Percentiles rank a stretch among this genome's conserved stretches.
These are phyloP conservation scores for Fonsecaea pedrosoi DNA, from an alignment of 2,329 filamentous ascomycete species.

Conservation along the genomic window DNA sequence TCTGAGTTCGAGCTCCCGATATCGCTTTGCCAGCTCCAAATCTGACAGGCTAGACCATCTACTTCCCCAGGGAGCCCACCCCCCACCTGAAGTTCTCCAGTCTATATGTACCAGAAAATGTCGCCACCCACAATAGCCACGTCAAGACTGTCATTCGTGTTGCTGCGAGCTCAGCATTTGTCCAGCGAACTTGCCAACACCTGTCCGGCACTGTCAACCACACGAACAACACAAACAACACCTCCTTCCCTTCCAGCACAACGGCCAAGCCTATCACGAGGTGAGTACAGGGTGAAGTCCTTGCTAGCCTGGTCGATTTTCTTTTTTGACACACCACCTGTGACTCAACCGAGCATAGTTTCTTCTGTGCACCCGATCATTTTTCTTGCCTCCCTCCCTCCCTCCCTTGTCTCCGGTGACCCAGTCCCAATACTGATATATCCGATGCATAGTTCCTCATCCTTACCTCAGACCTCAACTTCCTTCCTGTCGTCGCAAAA, in stretches of 20 bases:
- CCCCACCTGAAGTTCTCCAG: neutral
- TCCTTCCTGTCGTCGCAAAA: constrained; percentile 48
- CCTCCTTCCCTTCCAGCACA: constrained; percentile 12
- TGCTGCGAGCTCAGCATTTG: constrained; percentile 33
- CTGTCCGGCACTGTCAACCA: constrained; percentile 26
- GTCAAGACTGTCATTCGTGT: constrained; percentile 31
- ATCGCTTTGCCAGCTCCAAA: constrained; percentile 17
- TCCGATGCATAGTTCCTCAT: constrained; percentile 16
- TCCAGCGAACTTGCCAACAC: constrained; percentile 35
- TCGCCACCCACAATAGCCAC: constrained; percentile 9
- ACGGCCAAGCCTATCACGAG: constrained; percentile 26
- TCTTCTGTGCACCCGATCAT: constrained; percentile 31
- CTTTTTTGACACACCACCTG: constrained; percentile 21
- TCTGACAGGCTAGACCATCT: constrained; percentile 21
- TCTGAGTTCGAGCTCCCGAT: constrained; percentile 15
- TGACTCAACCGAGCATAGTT: constrained; percentile 33
- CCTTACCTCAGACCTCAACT: constrained; percentile 7
- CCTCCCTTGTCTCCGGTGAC: constrained; percentile 19
- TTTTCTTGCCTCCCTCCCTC: constrained; percentile 26
- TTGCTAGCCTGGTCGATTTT: constrained; percentile 22
- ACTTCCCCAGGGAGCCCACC: neutral
- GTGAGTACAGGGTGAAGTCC: constrained; percentile 28
- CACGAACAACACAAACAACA: neutral
- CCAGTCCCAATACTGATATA: constrained; percentile 20
- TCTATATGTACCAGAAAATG: constrained; percentile 18